phyloP scores from a whole-genome alignment of 176 grass and related monocot genomes.

The Zizania latifolia region DNA sequence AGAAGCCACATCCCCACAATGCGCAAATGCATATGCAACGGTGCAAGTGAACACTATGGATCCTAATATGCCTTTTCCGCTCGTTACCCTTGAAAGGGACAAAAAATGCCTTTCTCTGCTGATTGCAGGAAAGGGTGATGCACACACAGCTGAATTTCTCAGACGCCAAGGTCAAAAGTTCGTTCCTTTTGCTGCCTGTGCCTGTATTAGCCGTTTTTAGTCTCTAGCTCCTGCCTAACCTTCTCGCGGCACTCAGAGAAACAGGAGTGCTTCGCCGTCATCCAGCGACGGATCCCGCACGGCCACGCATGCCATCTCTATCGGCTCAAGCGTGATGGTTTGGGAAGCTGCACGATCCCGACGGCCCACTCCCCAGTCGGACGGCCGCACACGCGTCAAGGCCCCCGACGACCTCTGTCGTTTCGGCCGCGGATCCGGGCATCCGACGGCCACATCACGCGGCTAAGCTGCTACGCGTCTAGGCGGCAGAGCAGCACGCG shows the following conservation, averaged over 20 bases:
- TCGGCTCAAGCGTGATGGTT: background rate
- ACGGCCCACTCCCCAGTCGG: slow-evolving; percentile 3
- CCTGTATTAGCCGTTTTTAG: background rate
- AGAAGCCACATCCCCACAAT: too few species aligned
- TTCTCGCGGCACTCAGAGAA: background rate
- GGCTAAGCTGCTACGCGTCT: background rate
- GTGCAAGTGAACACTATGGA: background rate
- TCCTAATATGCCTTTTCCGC: background rate
- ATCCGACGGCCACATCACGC: background rate
- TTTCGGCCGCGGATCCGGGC: slow-evolving; percentile 4
- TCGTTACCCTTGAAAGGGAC: background rate
- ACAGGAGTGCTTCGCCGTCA: background rate
- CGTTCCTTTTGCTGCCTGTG: background rate
- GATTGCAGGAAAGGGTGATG: too few species aligned
- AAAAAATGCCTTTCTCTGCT: background rate
- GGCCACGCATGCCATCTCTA: background rate
- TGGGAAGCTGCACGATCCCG: background rate
- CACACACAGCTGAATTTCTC: too few species aligned
- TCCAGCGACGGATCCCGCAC: slow-evolving; percentile 27
- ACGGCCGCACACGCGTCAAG: too few species aligned
- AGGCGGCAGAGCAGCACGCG: slow-evolving; percentile 2
- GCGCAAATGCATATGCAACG: background rate
- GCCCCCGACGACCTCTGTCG: too few species aligned
- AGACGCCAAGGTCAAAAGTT: background rate
- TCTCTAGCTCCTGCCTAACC: background rate